These are phyloP conservation scores for Aphanomyces stellatus DNA, from an alignment of 352 stramenopile genomes.

Conservation along the genomic window DNA sequence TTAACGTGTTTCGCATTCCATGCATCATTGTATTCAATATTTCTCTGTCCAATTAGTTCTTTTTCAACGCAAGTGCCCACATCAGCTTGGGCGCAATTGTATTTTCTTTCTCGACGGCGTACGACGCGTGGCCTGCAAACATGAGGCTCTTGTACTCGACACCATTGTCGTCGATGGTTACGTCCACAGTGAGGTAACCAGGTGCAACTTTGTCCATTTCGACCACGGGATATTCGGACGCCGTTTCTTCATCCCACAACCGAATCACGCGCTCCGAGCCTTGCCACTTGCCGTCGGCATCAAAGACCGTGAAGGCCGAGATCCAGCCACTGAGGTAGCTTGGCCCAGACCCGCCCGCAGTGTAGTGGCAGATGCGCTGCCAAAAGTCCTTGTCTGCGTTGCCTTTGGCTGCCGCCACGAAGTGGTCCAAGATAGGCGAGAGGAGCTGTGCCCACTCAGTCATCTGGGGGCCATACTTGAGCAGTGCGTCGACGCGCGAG, in stretches of 20 bases:
- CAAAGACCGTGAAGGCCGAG: not conserved
- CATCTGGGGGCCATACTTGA: not conserved
- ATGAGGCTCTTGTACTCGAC: conserved; percentile 8
- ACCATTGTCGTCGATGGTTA: conserved; percentile 16
- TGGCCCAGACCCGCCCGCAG: not conserved
- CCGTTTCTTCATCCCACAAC: not conserved
- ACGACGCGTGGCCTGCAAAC: not conserved
- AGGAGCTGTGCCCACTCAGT: not conserved
- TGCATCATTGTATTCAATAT: too few relatives aligned
- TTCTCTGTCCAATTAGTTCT: too few relatives aligned
- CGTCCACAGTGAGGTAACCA: conserved; percentile 9
- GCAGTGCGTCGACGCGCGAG: not conserved
- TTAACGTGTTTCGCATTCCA: too few relatives aligned
- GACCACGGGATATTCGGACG: not conserved
- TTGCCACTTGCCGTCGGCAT: not conserved
- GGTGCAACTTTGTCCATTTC: not conserved
- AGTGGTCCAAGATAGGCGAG: not conserved
- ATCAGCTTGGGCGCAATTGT: not conserved
- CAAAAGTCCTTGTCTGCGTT: not conserved
- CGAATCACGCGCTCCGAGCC: not conserved
- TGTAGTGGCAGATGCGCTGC: conserved; percentile 3
- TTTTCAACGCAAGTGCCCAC: conserved; percentile 3
- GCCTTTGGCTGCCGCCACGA: not conserved
- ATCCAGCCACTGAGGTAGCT: not conserved
- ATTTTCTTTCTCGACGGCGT: not conserved